Percentiles rank a stretch among this genome's conserved stretches.
These are phyloP conservation scores for Orbilia blumenaviensis DNA, from an alignment of 2,329 filamentous ascomycete genomes.

Conservation along the genomic window DNA sequence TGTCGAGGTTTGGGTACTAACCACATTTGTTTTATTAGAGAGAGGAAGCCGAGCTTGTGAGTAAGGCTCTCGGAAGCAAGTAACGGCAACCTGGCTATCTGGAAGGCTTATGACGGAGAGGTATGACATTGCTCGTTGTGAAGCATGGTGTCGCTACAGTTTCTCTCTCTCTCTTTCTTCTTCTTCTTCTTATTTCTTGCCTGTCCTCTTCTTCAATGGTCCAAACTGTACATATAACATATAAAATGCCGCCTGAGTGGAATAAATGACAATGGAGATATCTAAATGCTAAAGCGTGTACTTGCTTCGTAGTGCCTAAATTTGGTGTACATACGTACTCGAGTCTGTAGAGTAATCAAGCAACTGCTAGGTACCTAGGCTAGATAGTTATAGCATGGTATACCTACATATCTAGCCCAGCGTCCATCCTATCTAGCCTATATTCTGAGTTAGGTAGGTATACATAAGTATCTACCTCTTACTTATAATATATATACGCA, in stretches of 20 bases:
- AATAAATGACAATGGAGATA: background rate
- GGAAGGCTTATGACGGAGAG: background rate
- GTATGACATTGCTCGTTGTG: background rate
- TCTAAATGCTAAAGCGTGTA: too few relatives aligned
- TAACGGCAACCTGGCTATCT: background rate
- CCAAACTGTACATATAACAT: slow-evolving; percentile 2
- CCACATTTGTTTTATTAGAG: background rate
- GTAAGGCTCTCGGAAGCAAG: slow-evolving; percentile 31
- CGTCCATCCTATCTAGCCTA: too few relatives aligned
- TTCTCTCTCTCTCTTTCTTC: background rate
- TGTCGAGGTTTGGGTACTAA: background rate
- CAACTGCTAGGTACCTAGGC: too few relatives aligned
- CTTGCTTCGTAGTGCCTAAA: too few relatives aligned
- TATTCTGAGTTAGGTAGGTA: too few relatives aligned
- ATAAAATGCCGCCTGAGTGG: background rate
- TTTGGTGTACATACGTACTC: too few relatives aligned
- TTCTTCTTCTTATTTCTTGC: background rate
- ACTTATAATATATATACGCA: too few relatives aligned
- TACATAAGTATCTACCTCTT: too few relatives aligned
- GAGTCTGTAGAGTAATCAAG: too few relatives aligned
- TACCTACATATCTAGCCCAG: too few relatives aligned
- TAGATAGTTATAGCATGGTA: too few relatives aligned
- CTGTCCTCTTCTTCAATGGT: too few relatives aligned
- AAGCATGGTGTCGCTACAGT: background rate
- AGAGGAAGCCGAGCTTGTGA: slow-evolving; percentile 44